Conservation (phyloP, 352 stramenopile species). For the Blastocystis sp. region DNA sequence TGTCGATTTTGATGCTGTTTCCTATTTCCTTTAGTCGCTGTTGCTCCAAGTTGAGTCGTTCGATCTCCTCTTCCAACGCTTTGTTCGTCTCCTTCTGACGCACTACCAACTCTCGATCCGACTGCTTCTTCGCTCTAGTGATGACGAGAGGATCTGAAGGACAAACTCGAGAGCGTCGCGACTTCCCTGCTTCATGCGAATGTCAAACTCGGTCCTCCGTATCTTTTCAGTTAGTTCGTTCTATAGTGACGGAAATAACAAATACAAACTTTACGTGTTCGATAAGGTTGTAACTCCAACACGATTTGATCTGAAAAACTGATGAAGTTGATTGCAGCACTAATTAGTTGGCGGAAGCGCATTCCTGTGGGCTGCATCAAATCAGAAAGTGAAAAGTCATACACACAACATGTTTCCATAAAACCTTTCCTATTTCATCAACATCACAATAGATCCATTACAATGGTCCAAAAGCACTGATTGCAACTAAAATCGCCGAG, state of each 20-base stretch:
- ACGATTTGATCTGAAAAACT: constrained; percentile 45
- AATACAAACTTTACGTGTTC: neutral
- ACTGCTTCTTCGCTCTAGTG: constrained; percentile 27
- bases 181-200: neutral
- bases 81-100: constrained; percentile 52
- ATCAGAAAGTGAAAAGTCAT: constrained; percentile 34
- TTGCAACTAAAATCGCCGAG: neutral
- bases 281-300: neutral
- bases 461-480: constrained; percentile 29
- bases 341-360: constrained; percentile 12
- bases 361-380: neutral
- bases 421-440: neutral
- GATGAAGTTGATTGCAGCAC: constrained; percentile 57
- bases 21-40: constrained; percentile 34
- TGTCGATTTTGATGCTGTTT: constrained; percentile 37
- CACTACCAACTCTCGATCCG: neutral
- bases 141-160: neutral
- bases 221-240: constrained; percentile 45
- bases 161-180: neutral
- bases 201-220: constrained; percentile 20
- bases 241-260: neutral
- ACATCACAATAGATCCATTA: neutral
- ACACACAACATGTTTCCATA: constrained; percentile 19
- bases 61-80: constrained; percentile 31
- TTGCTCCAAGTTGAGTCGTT: constrained; percentile 30